These are phyloP conservation scores for Aspergillus fijiensis DNA, from an alignment of 2,329 filamentous ascomycete species.

Conservation along the genomic window DNA sequence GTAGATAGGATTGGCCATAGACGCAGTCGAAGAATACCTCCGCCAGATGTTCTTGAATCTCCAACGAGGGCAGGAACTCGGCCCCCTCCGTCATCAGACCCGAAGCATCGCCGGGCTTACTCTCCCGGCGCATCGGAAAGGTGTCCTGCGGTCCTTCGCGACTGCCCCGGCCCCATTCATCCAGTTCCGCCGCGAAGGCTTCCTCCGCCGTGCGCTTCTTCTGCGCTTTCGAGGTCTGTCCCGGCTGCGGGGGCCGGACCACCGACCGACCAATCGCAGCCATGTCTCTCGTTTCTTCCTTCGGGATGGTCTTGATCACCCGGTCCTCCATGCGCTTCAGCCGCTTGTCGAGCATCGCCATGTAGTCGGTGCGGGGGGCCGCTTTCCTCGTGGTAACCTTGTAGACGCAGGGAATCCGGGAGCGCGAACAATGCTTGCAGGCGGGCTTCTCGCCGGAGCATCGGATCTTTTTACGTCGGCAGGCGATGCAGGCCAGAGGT, in stretches of 20 bases:
- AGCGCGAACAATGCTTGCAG: slow-evolving; percentile 92
- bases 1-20: slow-evolving; percentile 90
- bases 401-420: slow-evolving; percentile 93
- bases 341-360: slow-evolving; percentile 97
- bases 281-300: slow-evolving; percentile 71
- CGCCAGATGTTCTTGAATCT: slow-evolving; percentile 88
- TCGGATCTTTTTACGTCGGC: slow-evolving; percentile 93
- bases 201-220: slow-evolving; percentile 86
- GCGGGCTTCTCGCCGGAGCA: slow-evolving; percentile 97
- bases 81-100: slow-evolving; percentile 77
- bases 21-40: slow-evolving; percentile 95
- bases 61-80: slow-evolving; percentile 77
- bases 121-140: slow-evolving; percentile 55
- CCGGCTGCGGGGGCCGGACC: slow-evolving; percentile 74
- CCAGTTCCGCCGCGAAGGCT: slow-evolving; percentile 78
- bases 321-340: slow-evolving; percentile 97
- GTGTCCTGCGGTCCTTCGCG: slow-evolving; percentile 50
- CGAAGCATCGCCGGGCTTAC: slow-evolving; percentile 69
- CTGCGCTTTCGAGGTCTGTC: slow-evolving; percentile 54
- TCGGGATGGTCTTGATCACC: slow-evolving; percentile 92
- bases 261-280: slow-evolving; percentile 72
- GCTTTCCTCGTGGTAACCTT: slow-evolving; percentile 95
- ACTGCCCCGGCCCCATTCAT: slow-evolving; percentile 71
- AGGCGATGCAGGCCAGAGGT: slow-evolving; percentile 92
- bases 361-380: slow-evolving; percentile 92